Evolutionary conservation across 257 asterid genomes (phyloP).

Genomic region (Paraleonurus japonicus): DNA sequence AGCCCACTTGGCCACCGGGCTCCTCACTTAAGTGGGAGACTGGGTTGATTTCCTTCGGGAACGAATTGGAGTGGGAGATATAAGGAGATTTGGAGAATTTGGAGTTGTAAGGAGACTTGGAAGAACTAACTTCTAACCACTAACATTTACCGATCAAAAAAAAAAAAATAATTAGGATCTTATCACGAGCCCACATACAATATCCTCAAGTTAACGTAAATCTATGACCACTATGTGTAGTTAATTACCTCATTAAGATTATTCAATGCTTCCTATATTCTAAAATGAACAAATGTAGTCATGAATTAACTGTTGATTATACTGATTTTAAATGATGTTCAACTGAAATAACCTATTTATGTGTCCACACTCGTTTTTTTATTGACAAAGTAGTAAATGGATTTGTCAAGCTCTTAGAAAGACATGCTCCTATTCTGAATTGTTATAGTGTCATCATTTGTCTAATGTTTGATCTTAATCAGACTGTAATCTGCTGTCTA

Average conservation of each 20-base stretch:
- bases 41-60: too few relatives aligned
- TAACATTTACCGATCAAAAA: too few relatives aligned
- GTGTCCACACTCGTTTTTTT: not conserved
- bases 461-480: conserved; percentile 4
- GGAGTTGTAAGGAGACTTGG: too few relatives aligned
- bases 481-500: not conserved
- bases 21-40: too few relatives aligned
- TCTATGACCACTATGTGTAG: not conserved
- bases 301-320: not conserved
- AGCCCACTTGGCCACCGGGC: too few relatives aligned
- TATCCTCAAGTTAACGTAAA: not conserved
- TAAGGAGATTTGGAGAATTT: too few relatives aligned
- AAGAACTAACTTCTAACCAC: too few relatives aligned
- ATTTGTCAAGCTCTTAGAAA: not conserved
- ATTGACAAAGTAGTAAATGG: not conserved
- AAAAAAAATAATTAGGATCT: too few relatives aligned
- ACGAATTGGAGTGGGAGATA: too few relatives aligned
- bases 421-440: not conserved
- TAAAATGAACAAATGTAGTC: not conserved
- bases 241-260: not conserved
- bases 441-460: not conserved
- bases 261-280: conserved; percentile 6
- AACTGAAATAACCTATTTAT: not conserved
- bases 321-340: not conserved
- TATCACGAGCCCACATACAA: not conserved